Base-by-base conservation (phyloP, 441 rosid genomes). In the Rhodomyrtus psidioides region DNA sequence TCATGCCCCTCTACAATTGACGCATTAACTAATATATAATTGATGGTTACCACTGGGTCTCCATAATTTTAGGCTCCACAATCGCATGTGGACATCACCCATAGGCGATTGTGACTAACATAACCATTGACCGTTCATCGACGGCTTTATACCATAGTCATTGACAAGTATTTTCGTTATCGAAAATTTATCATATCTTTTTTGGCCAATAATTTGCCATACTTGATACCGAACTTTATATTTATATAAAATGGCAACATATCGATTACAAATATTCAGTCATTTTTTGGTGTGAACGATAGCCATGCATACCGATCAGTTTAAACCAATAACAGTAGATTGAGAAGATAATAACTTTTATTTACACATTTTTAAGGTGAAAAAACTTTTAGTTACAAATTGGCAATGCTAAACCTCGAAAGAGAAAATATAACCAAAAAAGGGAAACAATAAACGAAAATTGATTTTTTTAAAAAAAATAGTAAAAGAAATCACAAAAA, bases 231-330 rank as follows among this genome's bases (percentile, higher is more conserved):
- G 2, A 70, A 4, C 15, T 70, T 70, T 39, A 10, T 13, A 5
- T 15, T 39, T 49, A 10, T 70, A 15, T 21, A 39, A 8, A 70
- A 39, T 0, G 0, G 3, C 0, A 3, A 1, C 1, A 1, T 70
- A 6, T 70, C 9, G 1, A 34, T 9, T 65, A 9, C 24, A 9
- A 39, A 39, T n/a, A 39, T 70, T 34, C 7, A 0, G 4, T 10
- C 46, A 21, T 2, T 65, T 65, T 39, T 34, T 34, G 23, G 16
- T 2, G 4, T 6, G 8, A 34, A 65, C 24, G 12, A 34, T 34
- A 23, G 5, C 59, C 13, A 23, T 9, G n/a, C 27, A 56, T 24
- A 24, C 59, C 12, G 6, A 23, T 26, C 6, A 1, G 2, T 55
- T 55, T 19, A 55, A 21, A 1, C 57, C 10, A 55, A 7, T 19